phyloP scores from a whole-genome alignment of 345 rosid species.

The Pugionium cornutum region DNA sequence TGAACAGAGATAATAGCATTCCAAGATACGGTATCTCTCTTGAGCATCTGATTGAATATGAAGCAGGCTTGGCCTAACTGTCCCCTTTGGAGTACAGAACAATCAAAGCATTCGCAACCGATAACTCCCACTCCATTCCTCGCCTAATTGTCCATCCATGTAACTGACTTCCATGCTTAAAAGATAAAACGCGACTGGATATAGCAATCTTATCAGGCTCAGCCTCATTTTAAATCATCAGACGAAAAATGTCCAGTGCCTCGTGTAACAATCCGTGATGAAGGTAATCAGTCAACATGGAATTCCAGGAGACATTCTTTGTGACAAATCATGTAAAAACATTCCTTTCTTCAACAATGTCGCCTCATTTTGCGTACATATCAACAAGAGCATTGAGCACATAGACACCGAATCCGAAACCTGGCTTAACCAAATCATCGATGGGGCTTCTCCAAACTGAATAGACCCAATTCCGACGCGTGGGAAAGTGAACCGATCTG shows the following conservation, averaged over 20 bases:
- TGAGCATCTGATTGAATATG: constrained; percentile 65
- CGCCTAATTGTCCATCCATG: constrained; percentile 74
- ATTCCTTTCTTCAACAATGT: constrained; percentile 70
- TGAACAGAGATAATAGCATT: constrained; percentile 77
- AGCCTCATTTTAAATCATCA: constrained; percentile 56
- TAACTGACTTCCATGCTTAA: constrained; percentile 53
- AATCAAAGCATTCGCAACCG: constrained; percentile 69
- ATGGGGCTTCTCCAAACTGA: constrained; percentile 74
- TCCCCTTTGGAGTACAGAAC: constrained; percentile 53
- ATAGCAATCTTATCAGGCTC: constrained; percentile 73
- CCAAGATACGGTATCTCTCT: constrained; percentile 74
- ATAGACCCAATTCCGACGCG: constrained; percentile 78
- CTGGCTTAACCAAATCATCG: constrained; percentile 67
- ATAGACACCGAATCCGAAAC: constrained; percentile 60
- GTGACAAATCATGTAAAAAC: constrained; percentile 55
- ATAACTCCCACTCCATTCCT: constrained; percentile 58
- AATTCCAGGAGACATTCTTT: constrained; percentile 79
- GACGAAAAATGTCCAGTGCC: constrained; percentile 50
- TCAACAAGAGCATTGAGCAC: constrained; percentile 78
- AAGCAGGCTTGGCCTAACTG: constrained; percentile 50
- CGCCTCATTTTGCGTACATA: constrained; percentile 94
- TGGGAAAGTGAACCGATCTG: constrained; percentile 78
- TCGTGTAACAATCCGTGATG: constrained; percentile 60
- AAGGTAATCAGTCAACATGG: constrained; percentile 67
- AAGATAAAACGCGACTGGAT: constrained; percentile 48